phyloP scores from a whole-genome alignment of 345 rosid genomes.

The Bruguiera sexangula region DNA sequence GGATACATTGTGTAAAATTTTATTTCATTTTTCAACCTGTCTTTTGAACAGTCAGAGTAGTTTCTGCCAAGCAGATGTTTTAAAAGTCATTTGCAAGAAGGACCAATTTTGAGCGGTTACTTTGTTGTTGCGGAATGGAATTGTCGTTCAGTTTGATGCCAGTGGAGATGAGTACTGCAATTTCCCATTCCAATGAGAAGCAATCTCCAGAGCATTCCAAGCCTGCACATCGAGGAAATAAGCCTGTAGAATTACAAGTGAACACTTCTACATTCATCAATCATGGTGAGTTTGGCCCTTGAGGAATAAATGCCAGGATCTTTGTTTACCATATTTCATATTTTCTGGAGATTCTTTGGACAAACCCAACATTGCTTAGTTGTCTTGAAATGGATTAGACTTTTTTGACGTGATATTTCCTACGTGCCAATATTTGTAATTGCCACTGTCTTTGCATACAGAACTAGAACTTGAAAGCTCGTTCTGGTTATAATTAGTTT shows the following conservation, averaged over 20 bases:
- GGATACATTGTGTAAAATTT: background rate
- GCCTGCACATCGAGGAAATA: slow-evolving; percentile 28
- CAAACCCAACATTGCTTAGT: background rate
- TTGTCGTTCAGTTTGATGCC: slow-evolving; percentile 31
- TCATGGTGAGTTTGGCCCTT: slow-evolving; percentile 36
- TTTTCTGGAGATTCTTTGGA: background rate
- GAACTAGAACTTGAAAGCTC: background rate
- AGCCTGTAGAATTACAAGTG: slow-evolving; percentile 32
- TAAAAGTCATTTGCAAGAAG: slow-evolving; percentile 12
- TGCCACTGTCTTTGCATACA: background rate
- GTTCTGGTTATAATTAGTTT: background rate
- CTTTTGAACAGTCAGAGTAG: slow-evolving; percentile 11
- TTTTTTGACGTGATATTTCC: background rate
- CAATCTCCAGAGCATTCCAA: slow-evolving; percentile 27
- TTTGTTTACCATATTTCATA: background rate
- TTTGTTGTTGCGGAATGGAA: slow-evolving; percentile 24
- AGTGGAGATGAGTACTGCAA: slow-evolving; percentile 33
- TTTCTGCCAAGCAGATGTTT: slow-evolving; percentile 20
- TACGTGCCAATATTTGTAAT: background rate
- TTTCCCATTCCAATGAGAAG: slow-evolving; percentile 38
- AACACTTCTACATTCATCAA: slow-evolving; percentile 37
- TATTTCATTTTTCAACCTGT: background rate
- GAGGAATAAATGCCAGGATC: background rate
- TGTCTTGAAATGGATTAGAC: background rate
- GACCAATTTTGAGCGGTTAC: slow-evolving; percentile 11